Percentiles rank a stretch among this genome's conserved stretches.
phyloP scores from a whole-genome alignment of 2,329 filamentous ascomycete genomes.

The Fusarium pilosicola region DNA sequence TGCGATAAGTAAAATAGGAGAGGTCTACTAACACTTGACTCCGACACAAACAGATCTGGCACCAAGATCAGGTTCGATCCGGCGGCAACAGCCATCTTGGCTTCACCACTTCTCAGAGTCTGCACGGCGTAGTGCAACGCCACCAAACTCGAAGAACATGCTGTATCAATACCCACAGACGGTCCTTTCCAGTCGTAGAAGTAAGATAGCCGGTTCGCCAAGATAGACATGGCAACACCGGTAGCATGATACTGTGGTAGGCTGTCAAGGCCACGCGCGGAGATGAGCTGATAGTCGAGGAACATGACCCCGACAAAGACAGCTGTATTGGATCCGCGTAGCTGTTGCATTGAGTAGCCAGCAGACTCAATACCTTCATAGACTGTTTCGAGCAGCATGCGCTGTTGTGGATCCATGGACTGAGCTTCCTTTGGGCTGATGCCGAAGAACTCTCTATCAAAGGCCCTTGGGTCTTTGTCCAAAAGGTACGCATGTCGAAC shows the following conservation, averaged over 20 bases:
- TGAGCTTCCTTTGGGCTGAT: conserved; percentile 6
- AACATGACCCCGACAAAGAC: conserved; percentile 9
- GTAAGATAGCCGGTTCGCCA: conserved; percentile 1
- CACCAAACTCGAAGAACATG: conserved; percentile 8
- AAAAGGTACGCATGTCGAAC: conserved; percentile 8
- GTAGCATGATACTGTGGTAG: conserved; percentile 5
- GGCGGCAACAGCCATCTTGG: conserved; percentile 1
- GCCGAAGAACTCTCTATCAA: conserved; percentile 16
- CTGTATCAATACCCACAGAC: conserved; percentile 11
- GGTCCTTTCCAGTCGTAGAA: conserved; percentile 12
- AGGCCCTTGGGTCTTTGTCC: conserved; percentile 2
- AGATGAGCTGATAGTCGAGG: conserved; percentile 2
- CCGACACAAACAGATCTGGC: background rate
- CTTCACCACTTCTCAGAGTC: conserved; percentile 4
- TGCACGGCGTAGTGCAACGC: conserved; percentile 7
- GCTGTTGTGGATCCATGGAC: conserved; percentile 18
- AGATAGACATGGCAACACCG: conserved; percentile 22
- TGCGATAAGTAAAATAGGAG: fast-evolving
- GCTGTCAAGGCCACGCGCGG: background rate
- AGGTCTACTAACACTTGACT: background rate
- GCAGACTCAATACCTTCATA: conserved; percentile 10
- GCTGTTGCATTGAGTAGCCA: conserved; percentile 6
- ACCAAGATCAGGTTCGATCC: background rate
- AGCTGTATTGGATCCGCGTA: conserved; percentile 11
- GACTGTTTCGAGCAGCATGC: conserved; percentile 9